These are phyloP conservation scores for Desmodesmus armatus DNA, from an alignment of 139 green algal species.

Conservation along the genomic window DNA sequence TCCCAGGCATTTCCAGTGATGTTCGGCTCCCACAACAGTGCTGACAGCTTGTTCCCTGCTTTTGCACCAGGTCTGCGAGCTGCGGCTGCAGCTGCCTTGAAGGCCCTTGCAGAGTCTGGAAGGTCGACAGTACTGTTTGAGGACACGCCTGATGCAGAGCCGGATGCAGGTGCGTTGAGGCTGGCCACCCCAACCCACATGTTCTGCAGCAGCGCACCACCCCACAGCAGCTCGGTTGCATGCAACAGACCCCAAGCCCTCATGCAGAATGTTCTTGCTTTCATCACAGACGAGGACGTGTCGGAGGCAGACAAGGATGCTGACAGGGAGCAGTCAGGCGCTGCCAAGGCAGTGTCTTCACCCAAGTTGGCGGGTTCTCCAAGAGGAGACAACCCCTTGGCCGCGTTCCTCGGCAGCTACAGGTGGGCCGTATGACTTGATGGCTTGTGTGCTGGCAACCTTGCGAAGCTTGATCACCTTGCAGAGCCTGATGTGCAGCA, in stretches of 20 bases:
- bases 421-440: slow-evolving; percentile 10
- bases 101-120: slow-evolving; percentile 12
- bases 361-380: no score
- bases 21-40: background rate
- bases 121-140: slow-evolving; percentile 50
- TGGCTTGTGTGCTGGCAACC: background rate
- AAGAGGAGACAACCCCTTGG: slow-evolving; percentile 47
- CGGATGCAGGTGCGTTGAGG: background rate
- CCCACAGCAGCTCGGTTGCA: background rate
- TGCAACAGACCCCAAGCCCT: background rate
- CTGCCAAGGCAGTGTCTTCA: background rate
- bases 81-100: slow-evolving; percentile 50
- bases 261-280: background rate
- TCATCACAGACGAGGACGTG: background rate
- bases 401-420: slow-evolving; percentile 47
- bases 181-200: background rate
- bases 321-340: background rate
- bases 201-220: background rate
- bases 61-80: slow-evolving; percentile 47
- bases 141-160: background rate
- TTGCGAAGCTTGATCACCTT: background rate
- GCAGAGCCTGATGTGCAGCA: background rate
- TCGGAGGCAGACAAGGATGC: background rate
- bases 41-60: background rate
- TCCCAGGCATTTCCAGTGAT: background rate